Evolutionary conservation across 2,329 filamentous ascomycete species (phyloP).

Genomic region (Microdochium bolleyi): DNA sequence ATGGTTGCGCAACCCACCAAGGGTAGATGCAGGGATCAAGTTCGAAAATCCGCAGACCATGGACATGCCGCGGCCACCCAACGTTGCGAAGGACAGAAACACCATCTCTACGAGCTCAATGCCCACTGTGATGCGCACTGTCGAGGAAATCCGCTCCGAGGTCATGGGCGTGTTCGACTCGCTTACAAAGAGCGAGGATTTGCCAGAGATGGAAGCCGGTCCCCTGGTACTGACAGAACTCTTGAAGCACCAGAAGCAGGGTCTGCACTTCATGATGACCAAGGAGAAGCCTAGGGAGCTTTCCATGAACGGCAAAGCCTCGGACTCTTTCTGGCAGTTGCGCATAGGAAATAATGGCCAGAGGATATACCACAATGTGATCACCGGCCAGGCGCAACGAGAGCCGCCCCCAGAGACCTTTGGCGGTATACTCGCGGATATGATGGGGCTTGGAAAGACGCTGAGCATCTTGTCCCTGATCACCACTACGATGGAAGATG

Average conservation of each 20-base stretch:
- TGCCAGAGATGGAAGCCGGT: conserved; percentile 66
- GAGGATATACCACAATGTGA: conserved; percentile 70
- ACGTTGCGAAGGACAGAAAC: conserved; percentile 22
- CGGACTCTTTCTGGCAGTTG: conserved; percentile 71
- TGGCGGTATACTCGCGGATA: conserved; percentile 72
- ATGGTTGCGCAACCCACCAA: conserved; percentile 57
- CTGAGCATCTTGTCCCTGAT: conserved; percentile 79
- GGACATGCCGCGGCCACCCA: conserved; percentile 33
- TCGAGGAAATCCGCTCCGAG: conserved; percentile 80
- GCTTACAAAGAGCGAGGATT: conserved; percentile 64
- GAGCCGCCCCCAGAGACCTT: conserved; percentile 57
- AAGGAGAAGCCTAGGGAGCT: conserved; percentile 64
- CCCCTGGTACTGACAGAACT: conserved; percentile 56
- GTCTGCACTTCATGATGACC: conserved; percentile 74
- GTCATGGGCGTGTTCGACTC: conserved; percentile 84
- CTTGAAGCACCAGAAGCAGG: conserved; percentile 84
- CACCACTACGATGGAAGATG: conserved; percentile 54
- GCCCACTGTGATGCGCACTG: conserved; percentile 47
- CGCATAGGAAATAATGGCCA: conserved; percentile 41
- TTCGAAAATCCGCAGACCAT: conserved; percentile 70
- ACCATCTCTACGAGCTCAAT: conserved; percentile 9
- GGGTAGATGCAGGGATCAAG: conserved; percentile 59
- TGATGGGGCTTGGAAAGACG: conserved; percentile 87
- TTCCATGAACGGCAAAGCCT: conserved; percentile 45
- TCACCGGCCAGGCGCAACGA: conserved; percentile 62